Evolutionary conservation across 2,329 filamentous ascomycete genomes (phyloP), one percentile per base, ranked within the genome.

Genomic region (Sordariomycetes sp.): DNA sequence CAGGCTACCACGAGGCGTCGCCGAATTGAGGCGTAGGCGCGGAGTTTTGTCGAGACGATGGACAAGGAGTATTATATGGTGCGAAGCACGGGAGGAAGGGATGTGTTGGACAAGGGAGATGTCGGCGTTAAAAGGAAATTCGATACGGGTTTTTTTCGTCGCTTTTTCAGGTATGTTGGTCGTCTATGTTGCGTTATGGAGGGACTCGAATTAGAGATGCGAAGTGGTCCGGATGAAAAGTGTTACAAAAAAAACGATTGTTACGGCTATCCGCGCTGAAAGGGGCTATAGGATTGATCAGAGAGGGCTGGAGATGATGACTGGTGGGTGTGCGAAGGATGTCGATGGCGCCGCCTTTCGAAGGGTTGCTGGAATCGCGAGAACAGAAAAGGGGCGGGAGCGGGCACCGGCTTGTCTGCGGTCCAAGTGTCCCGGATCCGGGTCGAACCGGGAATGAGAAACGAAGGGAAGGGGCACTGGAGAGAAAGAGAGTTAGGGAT

Each of bases 321-420:
- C n/a, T n/a, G n/a, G n/a, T n/a, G n/a, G n/a, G n/a, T n/a, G n/a
- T n/a, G n/a, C n/a, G n/a, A 48, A 20, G 20, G 42, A 8, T 13
- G 17, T n/a, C 8, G 39, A 45, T 10, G 10, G 7, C 39, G 39
- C 17, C 15, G 39, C 22, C 45, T 13, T 25, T n/a, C n/a, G 39
- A 28, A n/a, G 24, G 39, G 24, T 34, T 24, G 24, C 25, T 42
- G 45, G 17, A 42, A 42, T 25, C 39, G 32, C 13, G 34, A 25
- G 25, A 55, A 55, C 15, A 55, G 28, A 55, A 35, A n/a, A n/a
- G n/a, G n/a, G 25, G 54, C 39, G 54, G 54, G 22, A 50, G 35
- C n/a, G 48, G 54, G 54, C n/a, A 34, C 54, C 54, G 54, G 17
- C 39, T 48, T n/a, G 25, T 48, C 34, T 48, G 42, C 54, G 54